These are phyloP conservation scores for Pneumocystis oryctolagi DNA, from an alignment of 1,139 yeast species.

Conservation along the genomic window DNA sequence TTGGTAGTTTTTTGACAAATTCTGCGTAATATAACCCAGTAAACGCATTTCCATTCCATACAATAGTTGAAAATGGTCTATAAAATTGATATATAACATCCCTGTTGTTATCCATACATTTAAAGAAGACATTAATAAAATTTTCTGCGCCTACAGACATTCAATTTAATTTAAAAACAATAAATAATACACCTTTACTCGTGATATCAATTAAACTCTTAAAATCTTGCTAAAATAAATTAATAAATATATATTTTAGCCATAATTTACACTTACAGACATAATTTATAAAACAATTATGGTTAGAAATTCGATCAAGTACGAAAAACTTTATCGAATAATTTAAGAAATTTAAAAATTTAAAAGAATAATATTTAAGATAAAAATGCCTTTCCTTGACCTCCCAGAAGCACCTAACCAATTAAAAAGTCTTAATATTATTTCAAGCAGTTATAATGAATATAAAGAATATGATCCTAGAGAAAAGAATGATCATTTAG, in stretches of 20 bases:
- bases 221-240: neutral
- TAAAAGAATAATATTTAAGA: neutral
- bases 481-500: neutral
- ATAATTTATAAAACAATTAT: neutral
- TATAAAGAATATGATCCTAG: neutral
- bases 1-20: constrained; percentile 7
- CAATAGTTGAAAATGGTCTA: constrained; percentile 9
- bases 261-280: neutral
- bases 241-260: neutral
- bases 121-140: constrained; percentile 9
- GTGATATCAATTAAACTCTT: neutral
- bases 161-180: neutral
- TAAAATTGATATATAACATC: constrained; percentile 8
- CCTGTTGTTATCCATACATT: constrained; percentile 10
- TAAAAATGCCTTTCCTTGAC: neutral
- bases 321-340: neutral
- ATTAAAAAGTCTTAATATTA: neutral
- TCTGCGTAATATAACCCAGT: constrained; percentile 5
- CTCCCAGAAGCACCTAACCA: neutral
- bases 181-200: neutral
- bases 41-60: constrained; percentile 11
- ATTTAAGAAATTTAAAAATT: too few species aligned
- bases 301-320: neutral
- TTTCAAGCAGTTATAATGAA: neutral
- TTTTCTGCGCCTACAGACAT: constrained; percentile 7